phyloP scores from a whole-genome alignment of 2,329 filamentous ascomycete genomes.

The Pseudocercospora vitis region DNA sequence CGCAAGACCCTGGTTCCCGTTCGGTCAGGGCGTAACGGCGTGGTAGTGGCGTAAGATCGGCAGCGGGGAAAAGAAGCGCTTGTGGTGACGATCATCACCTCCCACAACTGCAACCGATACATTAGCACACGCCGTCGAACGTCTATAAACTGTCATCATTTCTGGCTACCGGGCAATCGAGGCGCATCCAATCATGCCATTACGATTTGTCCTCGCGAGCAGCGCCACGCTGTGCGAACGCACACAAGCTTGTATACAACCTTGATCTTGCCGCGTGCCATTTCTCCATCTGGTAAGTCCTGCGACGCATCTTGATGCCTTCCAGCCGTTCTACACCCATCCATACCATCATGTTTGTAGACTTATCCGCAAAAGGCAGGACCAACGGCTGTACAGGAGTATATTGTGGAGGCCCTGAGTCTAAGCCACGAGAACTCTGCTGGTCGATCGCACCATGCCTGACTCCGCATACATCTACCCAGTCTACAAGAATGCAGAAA shows the following conservation, averaged over 20 bases:
- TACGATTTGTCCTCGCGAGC: not conserved
- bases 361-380: not conserved
- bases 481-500: not conserved
- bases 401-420: not conserved
- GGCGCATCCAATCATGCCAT: not conserved
- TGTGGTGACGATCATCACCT: not conserved
- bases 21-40: no score
- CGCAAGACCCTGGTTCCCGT: no score
- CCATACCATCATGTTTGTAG: no score
- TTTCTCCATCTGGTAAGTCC: not conserved
- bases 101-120: not conserved
- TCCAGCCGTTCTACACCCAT: not conserved
- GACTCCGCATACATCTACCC: not conserved
- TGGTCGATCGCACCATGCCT: slow-evolving; percentile 1
- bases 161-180: no score
- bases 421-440: not conserved
- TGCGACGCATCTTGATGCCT: not conserved
- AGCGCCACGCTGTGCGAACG: not conserved
- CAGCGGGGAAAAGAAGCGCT: not conserved
- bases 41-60: not conserved
- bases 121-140: not conserved
- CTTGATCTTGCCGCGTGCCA: no score
- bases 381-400: no score
- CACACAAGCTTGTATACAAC: slow-evolving; percentile 6
- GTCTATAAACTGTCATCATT: not conserved